phyloP scores from a whole-genome alignment of 1,139 yeast species.

The Blastobotrys apis region DNA sequence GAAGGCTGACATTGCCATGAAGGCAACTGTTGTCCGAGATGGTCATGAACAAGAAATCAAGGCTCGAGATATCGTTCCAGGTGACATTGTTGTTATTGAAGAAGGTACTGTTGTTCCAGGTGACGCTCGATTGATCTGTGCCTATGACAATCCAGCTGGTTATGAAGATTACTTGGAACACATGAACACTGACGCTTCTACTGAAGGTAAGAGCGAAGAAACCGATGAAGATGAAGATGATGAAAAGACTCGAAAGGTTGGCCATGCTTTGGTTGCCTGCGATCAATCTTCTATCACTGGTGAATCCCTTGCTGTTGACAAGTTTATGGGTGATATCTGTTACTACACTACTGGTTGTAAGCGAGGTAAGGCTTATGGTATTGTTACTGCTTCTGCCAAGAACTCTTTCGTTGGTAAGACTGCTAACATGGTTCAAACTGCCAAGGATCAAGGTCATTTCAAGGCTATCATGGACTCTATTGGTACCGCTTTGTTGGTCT shows the following conservation, averaged over 20 bases:
- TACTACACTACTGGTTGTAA: constrained; percentile 76
- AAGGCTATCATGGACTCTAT: constrained; percentile 79
- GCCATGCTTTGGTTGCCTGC: constrained; percentile 54
- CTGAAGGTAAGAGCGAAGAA: constrained; percentile 78
- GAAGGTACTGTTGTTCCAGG: constrained; percentile 95
- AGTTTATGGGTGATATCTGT: constrained; percentile 62
- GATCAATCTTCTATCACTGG: constrained; percentile 82
- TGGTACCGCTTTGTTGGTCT: constrained; percentile 69
- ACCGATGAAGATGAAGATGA: constrained; percentile 67
- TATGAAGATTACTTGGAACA: constrained; percentile 38
- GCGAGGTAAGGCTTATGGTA: constrained; percentile 74
- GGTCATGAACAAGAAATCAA: constrained; percentile 70
- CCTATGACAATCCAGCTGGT: constrained; percentile 39
- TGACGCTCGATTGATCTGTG: constrained; percentile 79
- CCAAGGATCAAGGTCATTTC: constrained; percentile 71
- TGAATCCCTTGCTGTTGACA: constrained; percentile 76
- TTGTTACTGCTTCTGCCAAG: constrained; percentile 74
- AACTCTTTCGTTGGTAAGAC: constrained; percentile 70
- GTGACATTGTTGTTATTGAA: constrained; percentile 88
- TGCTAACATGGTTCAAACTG: constrained; percentile 75
- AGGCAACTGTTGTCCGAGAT: constrained; percentile 82
- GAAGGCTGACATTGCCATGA: constrained; percentile 87
- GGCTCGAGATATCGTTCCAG: constrained; percentile 85
- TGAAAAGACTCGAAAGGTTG: constrained; percentile 35
- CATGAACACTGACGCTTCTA: constrained; percentile 52